phyloP scores from a whole-genome alignment of 2,329 filamentous ascomycete species.

The Cryphonectria japonica region DNA sequence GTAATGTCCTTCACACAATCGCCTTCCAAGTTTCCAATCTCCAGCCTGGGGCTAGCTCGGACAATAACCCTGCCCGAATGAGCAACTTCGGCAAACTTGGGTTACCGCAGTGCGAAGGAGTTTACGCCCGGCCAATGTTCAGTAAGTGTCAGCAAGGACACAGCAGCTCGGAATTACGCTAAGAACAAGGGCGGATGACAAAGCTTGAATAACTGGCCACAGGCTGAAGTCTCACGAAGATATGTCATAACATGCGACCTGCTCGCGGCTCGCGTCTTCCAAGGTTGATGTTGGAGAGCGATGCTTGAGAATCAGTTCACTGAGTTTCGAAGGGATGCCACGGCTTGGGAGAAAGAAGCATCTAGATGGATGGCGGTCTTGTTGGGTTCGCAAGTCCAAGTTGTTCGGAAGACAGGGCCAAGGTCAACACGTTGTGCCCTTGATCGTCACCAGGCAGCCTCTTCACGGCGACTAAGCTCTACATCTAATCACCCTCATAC shows the following conservation, averaged over 20 bases:
- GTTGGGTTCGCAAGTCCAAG: not conserved
- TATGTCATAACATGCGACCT: not conserved
- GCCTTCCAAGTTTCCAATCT: not conserved
- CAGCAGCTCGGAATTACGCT: not conserved
- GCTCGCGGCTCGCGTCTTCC: not conserved
- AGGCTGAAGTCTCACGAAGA: not conserved
- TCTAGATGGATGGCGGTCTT: not conserved
- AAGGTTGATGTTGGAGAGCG: not conserved
- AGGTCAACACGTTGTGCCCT: not conserved
- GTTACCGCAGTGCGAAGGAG: not conserved
- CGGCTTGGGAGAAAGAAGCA: not conserved
- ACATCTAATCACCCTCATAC: not conserved
- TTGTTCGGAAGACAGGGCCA: not conserved
- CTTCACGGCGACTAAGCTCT: not conserved
- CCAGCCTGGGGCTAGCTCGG: not conserved
- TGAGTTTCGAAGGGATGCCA: not conserved
- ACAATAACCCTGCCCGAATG: not conserved
- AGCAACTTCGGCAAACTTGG: not conserved
- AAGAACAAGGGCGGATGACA: not conserved
- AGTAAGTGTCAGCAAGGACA: not conserved
- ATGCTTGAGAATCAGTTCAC: not conserved
- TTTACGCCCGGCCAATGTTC: not conserved
- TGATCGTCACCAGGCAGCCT: not conserved
- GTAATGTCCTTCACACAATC: not conserved
- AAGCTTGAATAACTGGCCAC: not conserved